These are phyloP conservation scores for Mycothermus thermophilus DNA, from an alignment of 495 filamentous ascomycete species.

Conservation along the genomic window DNA sequence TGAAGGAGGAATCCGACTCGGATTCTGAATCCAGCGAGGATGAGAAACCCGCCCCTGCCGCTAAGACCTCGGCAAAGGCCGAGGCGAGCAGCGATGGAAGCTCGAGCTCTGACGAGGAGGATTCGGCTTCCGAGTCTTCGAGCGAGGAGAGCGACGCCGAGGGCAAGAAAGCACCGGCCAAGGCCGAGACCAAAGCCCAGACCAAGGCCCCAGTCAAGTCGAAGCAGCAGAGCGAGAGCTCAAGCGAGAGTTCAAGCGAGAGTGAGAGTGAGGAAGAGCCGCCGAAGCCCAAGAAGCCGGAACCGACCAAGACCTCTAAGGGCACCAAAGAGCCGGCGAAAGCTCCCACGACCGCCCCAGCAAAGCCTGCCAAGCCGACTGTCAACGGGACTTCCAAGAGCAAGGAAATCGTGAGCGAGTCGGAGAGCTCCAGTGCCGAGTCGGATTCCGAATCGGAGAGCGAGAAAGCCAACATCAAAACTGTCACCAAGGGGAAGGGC, in stretches of 20 bases:
- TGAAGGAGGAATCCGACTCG: constrained; percentile 6
- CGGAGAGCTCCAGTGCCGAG: constrained; percentile 9
- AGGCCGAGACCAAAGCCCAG: no score
- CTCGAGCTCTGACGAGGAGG: constrained; percentile 8
- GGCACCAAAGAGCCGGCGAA: constrained; percentile 1
- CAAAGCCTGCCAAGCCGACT: background rate
- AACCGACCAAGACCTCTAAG: constrained; percentile 1
- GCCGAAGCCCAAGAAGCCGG: constrained; percentile 8
- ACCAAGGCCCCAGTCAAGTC: no score
- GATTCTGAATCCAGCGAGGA: constrained; percentile 2
- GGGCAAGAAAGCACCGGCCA: background rate
- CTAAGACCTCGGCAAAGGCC: background rate
- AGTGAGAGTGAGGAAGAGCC: constrained; percentile 18
- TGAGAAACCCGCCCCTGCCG: constrained; percentile 3
- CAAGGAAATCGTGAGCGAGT: constrained; percentile 14
- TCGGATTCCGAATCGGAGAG: constrained; percentile 12
- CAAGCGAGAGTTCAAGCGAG: constrained; percentile 13
- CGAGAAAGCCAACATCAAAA: constrained; percentile 13
- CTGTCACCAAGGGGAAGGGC: constrained; percentile 16
- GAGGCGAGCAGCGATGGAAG: background rate
- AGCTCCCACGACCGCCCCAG: constrained; percentile 1
- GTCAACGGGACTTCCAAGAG: constrained; percentile 5
- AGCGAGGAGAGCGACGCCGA: no score
- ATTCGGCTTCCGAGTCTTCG: constrained; percentile 7
- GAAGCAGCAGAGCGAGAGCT: constrained; percentile 3